Base-by-base conservation (phyloP, 768 basidiomycete genomes). In the Tulasnella sp. region DNA sequence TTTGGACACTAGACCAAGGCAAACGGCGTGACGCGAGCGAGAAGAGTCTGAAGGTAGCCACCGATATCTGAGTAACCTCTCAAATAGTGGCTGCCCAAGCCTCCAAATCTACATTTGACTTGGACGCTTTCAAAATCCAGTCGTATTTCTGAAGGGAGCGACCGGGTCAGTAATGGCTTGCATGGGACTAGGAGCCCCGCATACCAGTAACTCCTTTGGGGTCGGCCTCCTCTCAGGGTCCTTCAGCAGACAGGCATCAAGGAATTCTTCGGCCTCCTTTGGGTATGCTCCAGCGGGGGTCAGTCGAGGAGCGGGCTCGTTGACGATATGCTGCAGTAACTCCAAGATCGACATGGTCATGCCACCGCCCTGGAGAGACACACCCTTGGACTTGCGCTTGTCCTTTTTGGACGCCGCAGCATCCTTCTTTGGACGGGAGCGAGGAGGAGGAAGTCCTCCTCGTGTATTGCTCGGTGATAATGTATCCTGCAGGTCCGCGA, bases 281-380 rank as follows among this genome's bases (percentile, higher is more conserved):
- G 94, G 92, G 88, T 90, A 93, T 81, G 88, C 89, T 46, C 92
- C 92, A 79, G 93, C 91, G 1, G 91, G 90, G 16, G 92, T 92
- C 82, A 99, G 85, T 83, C 90, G 88, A 58, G 98, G 98, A 38
- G 98, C 97, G 79, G 97, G 96, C 86, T 99, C 98, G 84, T 99
- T 98, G 76, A 99, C 98, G 83, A 99, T 99, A 84, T 98, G 96
- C 84, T 99, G 98, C 81, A 99, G 87, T 76, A 99, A 85, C 86
- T 99, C 98, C 82, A 99, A 86, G 85, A 99, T 99, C 83, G 93
- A 94, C 97, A 99, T 98, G 82, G 96, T 98, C 93, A 95, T 96
- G 40, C 93, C 94, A 1, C 95, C 94, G 48, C 97, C 97, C 84
- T 97, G 95, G 82, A 98, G 86, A 82, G 92, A 94, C 78, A 98